A percentile compares a stretch with the other conserved stretches of the same genome.
phyloP scores from a whole-genome alignment of 495 filamentous ascomycete genomes.

The Tuber umbilicatum region DNA sequence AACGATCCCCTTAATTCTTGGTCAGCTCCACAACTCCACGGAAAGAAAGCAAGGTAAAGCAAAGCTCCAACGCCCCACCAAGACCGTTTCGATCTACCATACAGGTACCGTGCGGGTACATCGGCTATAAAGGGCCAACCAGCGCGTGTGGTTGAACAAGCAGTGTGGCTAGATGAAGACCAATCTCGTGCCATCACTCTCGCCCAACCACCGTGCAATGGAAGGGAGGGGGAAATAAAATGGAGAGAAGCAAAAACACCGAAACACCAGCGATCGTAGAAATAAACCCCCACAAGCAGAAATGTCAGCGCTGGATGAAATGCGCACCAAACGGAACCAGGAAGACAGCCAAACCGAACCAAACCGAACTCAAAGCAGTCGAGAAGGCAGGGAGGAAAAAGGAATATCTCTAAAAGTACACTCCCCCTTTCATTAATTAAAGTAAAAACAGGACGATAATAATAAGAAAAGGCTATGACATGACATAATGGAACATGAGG shows the following conservation, averaged over 20 bases:
- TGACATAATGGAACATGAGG: not conserved
- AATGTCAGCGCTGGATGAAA: not conserved
- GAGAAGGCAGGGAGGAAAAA: not conserved
- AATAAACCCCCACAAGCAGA: not conserved
- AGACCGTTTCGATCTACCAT: not conserved
- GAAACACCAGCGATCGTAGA: not conserved
- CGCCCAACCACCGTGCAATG: not conserved
- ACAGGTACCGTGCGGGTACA: not conserved
- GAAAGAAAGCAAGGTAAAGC: not conserved
- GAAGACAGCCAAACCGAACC: not conserved
- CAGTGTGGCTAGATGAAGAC: not conserved
- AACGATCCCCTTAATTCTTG: not conserved
- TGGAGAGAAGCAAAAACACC: not conserved
- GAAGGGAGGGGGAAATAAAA: not conserved
- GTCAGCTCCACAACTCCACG: not conserved
- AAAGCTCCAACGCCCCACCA: conserved; percentile 3
- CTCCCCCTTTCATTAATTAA: not conserved
- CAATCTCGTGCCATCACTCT: not conserved
- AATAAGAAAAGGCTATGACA: not conserved
- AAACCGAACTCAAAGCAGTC: not conserved
- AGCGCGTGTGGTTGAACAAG: not conserved
- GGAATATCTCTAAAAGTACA: not conserved
- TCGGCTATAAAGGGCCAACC: not conserved
- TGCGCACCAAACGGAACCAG: not conserved
- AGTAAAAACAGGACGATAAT: not conserved